Evolutionary conservation across 1,139 yeast genomes (phyloP), one percentile per base, ranked within the genome.

Genomic region (Geotrichum aggregatum): DNA sequence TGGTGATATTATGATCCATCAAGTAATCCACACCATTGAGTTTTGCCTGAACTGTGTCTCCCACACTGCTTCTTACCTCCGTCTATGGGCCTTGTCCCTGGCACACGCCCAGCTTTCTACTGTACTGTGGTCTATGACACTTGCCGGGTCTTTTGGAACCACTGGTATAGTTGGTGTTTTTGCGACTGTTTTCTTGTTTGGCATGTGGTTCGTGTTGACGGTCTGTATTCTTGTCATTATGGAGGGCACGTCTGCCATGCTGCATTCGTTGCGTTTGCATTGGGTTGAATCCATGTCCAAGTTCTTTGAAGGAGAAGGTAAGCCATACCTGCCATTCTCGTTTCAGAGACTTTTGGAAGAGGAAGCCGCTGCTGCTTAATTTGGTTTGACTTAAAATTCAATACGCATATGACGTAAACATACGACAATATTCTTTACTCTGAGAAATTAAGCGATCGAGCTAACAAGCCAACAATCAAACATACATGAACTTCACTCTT

Each of bases 221-320:
- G 91, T 89, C 26, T 84, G 89, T 61, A 89, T 94, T 50, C 77
- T 94, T 66, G 98, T 92, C 47, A 76, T 88, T 54, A 92, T 94
- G 98, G 98, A 94, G 71, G 99, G 99, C 50, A 94, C 98, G 0
- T 87, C 96, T 42, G 98, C 98, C 19, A 94, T 94, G 98, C 78
- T 94, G 63, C 99, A 94, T 71, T 87, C 96, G 6, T 78, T 94
- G 63, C 86, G 98, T 71, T 76, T 92, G 64, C 98, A 92, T 69
- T 92, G 99, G 99, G 98, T 94, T 54, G 99, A 94, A 71, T 88
- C 97, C 31, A 94, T 94, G 98, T 89, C 97, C 50, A 94, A 94
- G 72, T 92, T 88, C 70, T 94, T 91, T 65, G 89, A 87, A 65
- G 98, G 98, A 61, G 98, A 92, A 68, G 98, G 98, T 52, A 79